A percentile compares a stretch with the other conserved stretches of the same genome.
phyloP scores from a whole-genome alignment of 306 rosid genomes.

The Canavalia gladiata region DNA sequence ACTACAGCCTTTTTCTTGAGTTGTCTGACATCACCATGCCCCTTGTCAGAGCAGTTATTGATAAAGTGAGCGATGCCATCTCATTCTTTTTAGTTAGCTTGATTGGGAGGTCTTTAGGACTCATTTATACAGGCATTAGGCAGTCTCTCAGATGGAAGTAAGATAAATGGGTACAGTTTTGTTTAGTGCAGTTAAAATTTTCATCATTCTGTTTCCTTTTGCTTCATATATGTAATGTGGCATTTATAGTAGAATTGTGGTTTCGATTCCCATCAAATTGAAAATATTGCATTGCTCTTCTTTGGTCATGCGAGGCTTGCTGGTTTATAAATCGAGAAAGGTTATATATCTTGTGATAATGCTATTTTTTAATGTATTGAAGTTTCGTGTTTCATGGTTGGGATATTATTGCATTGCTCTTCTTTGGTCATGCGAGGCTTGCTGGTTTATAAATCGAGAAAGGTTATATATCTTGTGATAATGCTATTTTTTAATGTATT shows the following conservation, averaged over 20 bases:
- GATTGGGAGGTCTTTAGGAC: constrained; percentile 96
- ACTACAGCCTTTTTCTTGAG: constrained; percentile 92
- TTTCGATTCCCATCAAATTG: constrained; percentile 34
- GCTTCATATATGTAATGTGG: constrained; percentile 24
- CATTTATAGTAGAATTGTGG: constrained; percentile 32
- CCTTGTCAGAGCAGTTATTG: constrained; percentile 68
- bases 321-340: background rate
- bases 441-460: background rate
- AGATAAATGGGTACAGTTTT: constrained; percentile 54
- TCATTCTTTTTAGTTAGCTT: constrained; percentile 85
- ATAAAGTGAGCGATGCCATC: constrained; percentile 78
- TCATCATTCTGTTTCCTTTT: constrained; percentile 32
- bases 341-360: constrained; percentile 21
- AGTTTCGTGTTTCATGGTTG: background rate
- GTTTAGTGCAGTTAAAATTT: constrained; percentile 31
- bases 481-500: constrained; percentile 8
- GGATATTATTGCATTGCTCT: background rate
- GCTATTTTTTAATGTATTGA: constrained; percentile 8
- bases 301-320: constrained; percentile 15
- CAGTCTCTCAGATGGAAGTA: constrained; percentile 89
- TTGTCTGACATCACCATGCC: constrained; percentile 88
- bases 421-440: constrained; percentile 18
- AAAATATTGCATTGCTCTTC: constrained; percentile 31
- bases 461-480: constrained; percentile 16
- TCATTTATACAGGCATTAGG: constrained; percentile 91